A percentile compares a stretch with the other conserved stretches of the same genome.
These are phyloP conservation scores for Tolypocladium nubicola DNA, from an alignment of 2,329 filamentous ascomycete species.

Conservation along the genomic window DNA sequence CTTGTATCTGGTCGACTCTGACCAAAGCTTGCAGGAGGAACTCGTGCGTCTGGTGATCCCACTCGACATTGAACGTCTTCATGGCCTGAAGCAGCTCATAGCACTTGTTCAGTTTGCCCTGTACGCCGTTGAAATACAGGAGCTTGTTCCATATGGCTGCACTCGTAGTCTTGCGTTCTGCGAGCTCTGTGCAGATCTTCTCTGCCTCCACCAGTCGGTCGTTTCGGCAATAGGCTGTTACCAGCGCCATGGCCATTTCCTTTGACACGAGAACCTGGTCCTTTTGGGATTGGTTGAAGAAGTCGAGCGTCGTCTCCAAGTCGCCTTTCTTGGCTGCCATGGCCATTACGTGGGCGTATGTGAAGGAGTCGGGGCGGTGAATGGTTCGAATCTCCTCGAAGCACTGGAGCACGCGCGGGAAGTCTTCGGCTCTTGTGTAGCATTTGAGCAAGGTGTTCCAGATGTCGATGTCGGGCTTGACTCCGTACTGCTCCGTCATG, in stretches of 20 bases:
- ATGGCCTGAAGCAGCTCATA: constrained; percentile 39
- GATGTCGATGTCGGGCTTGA: constrained; percentile 45
- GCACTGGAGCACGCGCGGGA: constrained; percentile 50
- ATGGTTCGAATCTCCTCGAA: constrained; percentile 49
- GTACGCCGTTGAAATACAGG: constrained; percentile 56
- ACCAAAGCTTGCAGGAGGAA: constrained; percentile 38
- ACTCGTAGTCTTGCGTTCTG: constrained; percentile 36
- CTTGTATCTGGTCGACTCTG: constrained; percentile 35
- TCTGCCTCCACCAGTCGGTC: constrained; percentile 24
- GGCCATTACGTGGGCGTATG: constrained; percentile 64
- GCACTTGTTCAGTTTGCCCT: constrained; percentile 40
- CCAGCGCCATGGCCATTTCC: constrained; percentile 52
- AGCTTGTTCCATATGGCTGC: constrained; percentile 71
- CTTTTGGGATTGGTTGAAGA: constrained; percentile 54
- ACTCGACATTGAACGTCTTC: constrained; percentile 33
- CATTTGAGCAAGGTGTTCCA: constrained; percentile 75
- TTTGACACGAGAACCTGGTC: constrained; percentile 37
- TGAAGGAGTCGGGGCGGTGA: constrained; percentile 47
- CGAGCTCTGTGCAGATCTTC: constrained; percentile 35
- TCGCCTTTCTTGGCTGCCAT: constrained; percentile 64
- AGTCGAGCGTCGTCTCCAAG: constrained; percentile 52
- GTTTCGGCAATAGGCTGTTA: constrained; percentile 52
- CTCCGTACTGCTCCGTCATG: constrained; percentile 43
- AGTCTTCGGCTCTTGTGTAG: constrained; percentile 54
- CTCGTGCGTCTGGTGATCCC: constrained; percentile 39